These are phyloP conservation scores for Cladosporium sp. DNA, from an alignment of 2,329 filamentous ascomycete species.

Conservation along the genomic window DNA sequence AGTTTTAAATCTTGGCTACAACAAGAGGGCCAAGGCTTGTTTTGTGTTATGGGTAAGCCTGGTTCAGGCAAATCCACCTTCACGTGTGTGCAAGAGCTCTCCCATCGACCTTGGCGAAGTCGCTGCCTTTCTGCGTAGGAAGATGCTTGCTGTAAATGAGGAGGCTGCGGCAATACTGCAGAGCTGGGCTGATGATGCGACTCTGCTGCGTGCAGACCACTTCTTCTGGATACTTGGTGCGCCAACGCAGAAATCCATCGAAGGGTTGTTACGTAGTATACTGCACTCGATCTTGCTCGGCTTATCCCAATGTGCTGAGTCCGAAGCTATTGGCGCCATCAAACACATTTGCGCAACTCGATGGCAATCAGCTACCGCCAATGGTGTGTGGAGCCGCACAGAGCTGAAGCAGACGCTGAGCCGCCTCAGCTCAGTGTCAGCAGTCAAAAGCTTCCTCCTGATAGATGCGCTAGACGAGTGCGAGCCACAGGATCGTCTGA, in stretches of 20 bases:
- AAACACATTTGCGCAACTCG: not conserved
- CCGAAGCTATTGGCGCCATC: not conserved
- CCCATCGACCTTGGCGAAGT: not conserved
- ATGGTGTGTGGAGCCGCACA: not conserved
- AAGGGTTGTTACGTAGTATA: not conserved
- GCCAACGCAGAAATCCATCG: not conserved
- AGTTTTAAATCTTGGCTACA: not conserved
- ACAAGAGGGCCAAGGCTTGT: not conserved
- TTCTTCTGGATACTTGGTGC: not conserved
- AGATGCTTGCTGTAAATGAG: not conserved
- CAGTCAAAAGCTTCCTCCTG: not conserved
- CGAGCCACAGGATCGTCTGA: not conserved
- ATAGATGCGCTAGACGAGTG: conserved; percentile 9
- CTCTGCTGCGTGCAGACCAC: not conserved
- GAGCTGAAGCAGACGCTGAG: not conserved
- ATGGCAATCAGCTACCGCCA: not conserved
- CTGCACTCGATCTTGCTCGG: not conserved
- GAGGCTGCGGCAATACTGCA: not conserved
- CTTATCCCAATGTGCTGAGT: not conserved
- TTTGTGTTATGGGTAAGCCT: conserved; percentile 19
- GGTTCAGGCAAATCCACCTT: conserved; percentile 21
- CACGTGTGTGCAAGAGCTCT: conserved; percentile 8
- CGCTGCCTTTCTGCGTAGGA: not conserved
- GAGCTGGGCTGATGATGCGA: not conserved
- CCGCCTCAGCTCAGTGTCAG: not conserved